phyloP scores from a whole-genome alignment of 495 filamentous ascomycete genomes.

The Talaromyces ruber region DNA sequence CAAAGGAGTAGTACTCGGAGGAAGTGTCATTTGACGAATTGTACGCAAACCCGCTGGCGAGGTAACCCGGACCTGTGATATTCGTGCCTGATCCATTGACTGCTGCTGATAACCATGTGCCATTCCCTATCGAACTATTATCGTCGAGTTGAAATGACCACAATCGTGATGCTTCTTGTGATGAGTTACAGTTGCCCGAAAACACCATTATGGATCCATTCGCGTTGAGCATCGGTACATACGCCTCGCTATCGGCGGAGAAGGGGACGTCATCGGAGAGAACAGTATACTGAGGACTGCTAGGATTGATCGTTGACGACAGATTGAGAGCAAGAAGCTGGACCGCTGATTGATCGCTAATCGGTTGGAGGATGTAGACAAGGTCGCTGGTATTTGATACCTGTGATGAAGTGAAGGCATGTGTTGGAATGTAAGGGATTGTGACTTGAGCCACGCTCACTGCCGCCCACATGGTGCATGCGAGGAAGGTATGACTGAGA shows the following conservation, averaged over 20 bases:
- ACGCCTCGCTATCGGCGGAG: constrained; percentile 34
- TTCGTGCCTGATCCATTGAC: constrained; percentile 22
- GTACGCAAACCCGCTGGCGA: constrained; percentile 61
- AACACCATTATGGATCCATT: constrained; percentile 62
- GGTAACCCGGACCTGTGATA: constrained; percentile 40
- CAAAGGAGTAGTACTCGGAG: constrained; percentile 63
- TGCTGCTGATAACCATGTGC: constrained; percentile 42
- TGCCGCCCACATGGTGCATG: constrained; percentile 11
- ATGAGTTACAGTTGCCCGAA: constrained; percentile 53
- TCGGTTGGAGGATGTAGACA: constrained; percentile 54
- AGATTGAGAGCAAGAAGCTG: constrained; percentile 58
- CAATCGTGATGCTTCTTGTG: constrained; percentile 29
- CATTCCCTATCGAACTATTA: constrained; percentile 35
- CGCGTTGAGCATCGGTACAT: constrained; percentile 54
- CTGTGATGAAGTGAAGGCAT: constrained; percentile 47
- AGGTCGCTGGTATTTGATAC: constrained; percentile 30
- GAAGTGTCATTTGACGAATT: constrained; percentile 44
- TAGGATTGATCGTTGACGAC: constrained; percentile 42
- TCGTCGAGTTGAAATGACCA: constrained; percentile 48
- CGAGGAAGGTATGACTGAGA: constrained; percentile 11
- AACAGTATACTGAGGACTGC: constrained; percentile 43
- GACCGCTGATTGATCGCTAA: constrained; percentile 25
- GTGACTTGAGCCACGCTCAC: constrained; percentile 20
- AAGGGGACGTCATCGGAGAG: constrained; percentile 62
- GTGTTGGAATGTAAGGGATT: constrained; percentile 70